Base-by-base conservation (phyloP, 352 stramenopile genomes). In the Globisporangium acanthophoron region DNA sequence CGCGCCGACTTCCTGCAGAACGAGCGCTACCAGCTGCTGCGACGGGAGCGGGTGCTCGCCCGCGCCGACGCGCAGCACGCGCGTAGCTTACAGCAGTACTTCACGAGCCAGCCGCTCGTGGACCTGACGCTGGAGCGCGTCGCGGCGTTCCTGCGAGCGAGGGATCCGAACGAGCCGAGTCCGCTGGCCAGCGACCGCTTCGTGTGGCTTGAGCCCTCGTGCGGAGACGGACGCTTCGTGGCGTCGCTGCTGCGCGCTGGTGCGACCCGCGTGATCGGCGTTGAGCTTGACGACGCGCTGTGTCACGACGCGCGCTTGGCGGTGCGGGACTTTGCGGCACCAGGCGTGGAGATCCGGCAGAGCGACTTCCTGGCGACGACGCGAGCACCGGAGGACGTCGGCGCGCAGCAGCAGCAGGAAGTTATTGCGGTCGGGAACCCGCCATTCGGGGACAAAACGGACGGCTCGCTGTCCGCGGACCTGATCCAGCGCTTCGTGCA, bases 121-220 rank as follows among this genome's bases (percentile, higher is more conserved):
- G 53, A 78, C 15, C 16, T 73, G 3, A 67, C 87, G 20, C 40
- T 90, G 8, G 31, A 56, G 21, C 54, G 27, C 35, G 62, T 85
- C 37, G 49, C 64, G 2, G 45, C 56, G 27, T 48, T 68, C 18
- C 44, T 79, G 15, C 9, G 33, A 9, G n/a, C 47, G 11, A 9
- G 53, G n/a, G n/a, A 18, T 13, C 37, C 16, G 8, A 37, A 24
- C 5, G 35, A 62, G 1, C 11, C 62, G 4, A 9, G 7, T 8
- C 50, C 50, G 7, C 39, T 60, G 5, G 9, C 58, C 6, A 67
- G 52, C 29, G 56, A 66, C 5, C 46, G 66, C 13, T 59, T 76
- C 18, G 49, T 76, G 40, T 90, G 77, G 73, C 69, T 92, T 18
- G 83, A 92, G 54, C 83, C 83, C 12, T 90, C 80, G 24, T 92